Conservation (phyloP, 2,329 filamentous ascomycete genomes). For the Aspergillus fijiensis region DNA sequence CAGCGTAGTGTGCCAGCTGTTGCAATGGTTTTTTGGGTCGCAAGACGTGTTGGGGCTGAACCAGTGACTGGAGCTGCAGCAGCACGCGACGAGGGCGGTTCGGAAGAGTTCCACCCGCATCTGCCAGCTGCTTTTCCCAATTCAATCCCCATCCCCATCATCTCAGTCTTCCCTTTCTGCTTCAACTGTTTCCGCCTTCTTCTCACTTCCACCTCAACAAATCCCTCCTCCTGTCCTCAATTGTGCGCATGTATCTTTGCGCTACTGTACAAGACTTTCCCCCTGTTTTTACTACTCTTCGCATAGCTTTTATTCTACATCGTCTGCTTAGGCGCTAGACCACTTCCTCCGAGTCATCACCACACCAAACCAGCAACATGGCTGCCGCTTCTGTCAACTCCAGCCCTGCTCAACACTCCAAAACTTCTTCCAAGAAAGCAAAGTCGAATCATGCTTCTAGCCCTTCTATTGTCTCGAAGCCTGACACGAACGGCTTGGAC, state of each 20-base stretch:
- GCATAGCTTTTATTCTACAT: constrained; percentile 7
- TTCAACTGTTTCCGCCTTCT: neutral
- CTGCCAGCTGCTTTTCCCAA: constrained; percentile 21
- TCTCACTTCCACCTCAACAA: constrained; percentile 6
- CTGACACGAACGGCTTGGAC: constrained; percentile 56
- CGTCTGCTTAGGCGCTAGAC: neutral
- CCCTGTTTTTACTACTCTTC: constrained; percentile 1
- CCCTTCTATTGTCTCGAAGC: constrained; percentile 30
- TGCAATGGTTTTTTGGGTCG: neutral
- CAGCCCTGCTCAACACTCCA: constrained; percentile 61
- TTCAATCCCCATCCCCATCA: constrained; percentile 17
- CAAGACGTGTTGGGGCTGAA: neutral
- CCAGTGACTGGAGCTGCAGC: constrained; percentile 11
- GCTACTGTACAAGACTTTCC: neutral
- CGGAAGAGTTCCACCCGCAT: constrained; percentile 36
- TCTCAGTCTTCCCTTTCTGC: constrained; percentile 14
- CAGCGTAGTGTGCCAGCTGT: neutral
- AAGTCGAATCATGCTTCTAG: constrained; percentile 59
- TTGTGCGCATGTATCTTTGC: neutral
- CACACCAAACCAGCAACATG: constrained; percentile 49
- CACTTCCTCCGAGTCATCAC: neutral
- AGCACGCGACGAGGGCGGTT: constrained; percentile 29
- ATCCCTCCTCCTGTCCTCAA: constrained; percentile 9
- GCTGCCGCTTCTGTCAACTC: constrained; percentile 60
- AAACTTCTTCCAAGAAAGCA: constrained; percentile 68